Conservation (phyloP, 192 early-diverging fungal genomes). For the Podila horticola region DNA sequence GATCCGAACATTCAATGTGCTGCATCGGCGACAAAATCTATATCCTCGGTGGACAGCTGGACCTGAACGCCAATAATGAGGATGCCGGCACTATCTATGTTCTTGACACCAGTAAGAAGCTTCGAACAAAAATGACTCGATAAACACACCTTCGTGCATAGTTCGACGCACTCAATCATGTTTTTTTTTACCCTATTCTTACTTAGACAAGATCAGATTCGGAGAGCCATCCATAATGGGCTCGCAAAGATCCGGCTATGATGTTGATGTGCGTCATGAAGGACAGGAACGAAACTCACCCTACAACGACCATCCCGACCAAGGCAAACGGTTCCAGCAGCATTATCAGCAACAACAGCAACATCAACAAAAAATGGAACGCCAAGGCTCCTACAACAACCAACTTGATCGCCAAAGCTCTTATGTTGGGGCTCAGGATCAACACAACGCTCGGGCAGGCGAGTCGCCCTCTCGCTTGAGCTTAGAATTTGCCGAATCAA, state of each 20-base stretch:
- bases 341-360: constrained; percentile 30
- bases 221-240: constrained; percentile 13
- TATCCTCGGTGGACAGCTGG: constrained; percentile 65
- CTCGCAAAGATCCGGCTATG: constrained; percentile 13
- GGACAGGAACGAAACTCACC: constrained; percentile 4
- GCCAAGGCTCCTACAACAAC: background rate
- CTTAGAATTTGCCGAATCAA: constrained; percentile 17
- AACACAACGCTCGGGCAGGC: background rate
- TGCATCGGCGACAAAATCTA: constrained; percentile 56
- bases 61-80: constrained; percentile 51
- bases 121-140: too few relatives aligned
- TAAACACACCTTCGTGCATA: too few relatives aligned
- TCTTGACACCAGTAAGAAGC: constrained; percentile 61
- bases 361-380: constrained; percentile 21
- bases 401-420: constrained; percentile 9
- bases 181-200: background rate
- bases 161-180: too few relatives aligned
- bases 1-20: constrained; percentile 57
- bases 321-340: constrained; percentile 20
- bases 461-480: constrained; percentile 9
- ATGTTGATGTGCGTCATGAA: constrained; percentile 10
- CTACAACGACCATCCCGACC: background rate
- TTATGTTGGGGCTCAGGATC: constrained; percentile 2
- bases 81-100: constrained; percentile 52
- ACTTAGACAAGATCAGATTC: constrained; percentile 60